These are phyloP conservation scores for Trichosporon sp. DNA, from an alignment of 1,284 basidiomycete species.

Conservation along the genomic window DNA sequence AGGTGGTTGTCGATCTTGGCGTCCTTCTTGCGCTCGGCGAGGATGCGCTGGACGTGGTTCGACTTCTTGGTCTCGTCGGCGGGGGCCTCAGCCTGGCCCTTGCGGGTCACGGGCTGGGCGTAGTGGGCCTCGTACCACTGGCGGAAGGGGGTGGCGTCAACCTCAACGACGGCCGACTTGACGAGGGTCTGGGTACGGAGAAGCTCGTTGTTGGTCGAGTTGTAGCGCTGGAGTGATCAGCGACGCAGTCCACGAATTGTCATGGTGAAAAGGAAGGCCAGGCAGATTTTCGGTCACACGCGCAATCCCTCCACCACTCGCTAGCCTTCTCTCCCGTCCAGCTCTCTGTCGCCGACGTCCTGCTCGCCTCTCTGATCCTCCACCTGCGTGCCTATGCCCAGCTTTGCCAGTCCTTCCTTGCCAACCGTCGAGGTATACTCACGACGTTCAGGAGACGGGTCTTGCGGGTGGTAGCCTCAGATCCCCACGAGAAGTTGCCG, in stretches of 20 bases:
- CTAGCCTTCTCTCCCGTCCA: too few relatives aligned
- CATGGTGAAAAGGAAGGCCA: not conserved
- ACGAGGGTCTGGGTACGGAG: slow-evolving; percentile 97
- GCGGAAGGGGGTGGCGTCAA: slow-evolving; percentile 94
- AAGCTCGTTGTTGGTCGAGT: slow-evolving; percentile 96
- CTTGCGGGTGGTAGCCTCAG: slow-evolving; percentile 85
- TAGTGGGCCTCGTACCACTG: slow-evolving; percentile 98
- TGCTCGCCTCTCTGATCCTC: not conserved
- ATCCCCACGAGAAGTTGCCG: slow-evolving; percentile 96
- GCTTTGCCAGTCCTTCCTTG: slow-evolving; percentile 1
- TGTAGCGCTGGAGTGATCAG: slow-evolving; percentile 68
- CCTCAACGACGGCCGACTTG: slow-evolving; percentile 87
- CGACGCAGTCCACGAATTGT: not conserved
- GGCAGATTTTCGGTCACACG: not conserved
- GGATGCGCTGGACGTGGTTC: slow-evolving; percentile 75
- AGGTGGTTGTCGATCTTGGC: slow-evolving; percentile 84
- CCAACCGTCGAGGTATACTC: slow-evolving; percentile 50
- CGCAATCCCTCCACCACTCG: not conserved
- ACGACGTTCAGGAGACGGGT: slow-evolving; percentile 91
- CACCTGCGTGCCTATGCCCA: not conserved
- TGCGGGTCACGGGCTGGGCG: slow-evolving; percentile 80
- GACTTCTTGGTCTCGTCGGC: slow-evolving; percentile 71
- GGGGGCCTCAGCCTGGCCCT: slow-evolving; percentile 53
- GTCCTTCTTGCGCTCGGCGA: slow-evolving; percentile 86
- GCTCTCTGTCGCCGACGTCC: not conserved